Evolutionary conservation across 129 eudicot species (phyloP), one percentile per base, ranked within the genome.

Genomic region (Centrapalus pauciflorus): DNA sequence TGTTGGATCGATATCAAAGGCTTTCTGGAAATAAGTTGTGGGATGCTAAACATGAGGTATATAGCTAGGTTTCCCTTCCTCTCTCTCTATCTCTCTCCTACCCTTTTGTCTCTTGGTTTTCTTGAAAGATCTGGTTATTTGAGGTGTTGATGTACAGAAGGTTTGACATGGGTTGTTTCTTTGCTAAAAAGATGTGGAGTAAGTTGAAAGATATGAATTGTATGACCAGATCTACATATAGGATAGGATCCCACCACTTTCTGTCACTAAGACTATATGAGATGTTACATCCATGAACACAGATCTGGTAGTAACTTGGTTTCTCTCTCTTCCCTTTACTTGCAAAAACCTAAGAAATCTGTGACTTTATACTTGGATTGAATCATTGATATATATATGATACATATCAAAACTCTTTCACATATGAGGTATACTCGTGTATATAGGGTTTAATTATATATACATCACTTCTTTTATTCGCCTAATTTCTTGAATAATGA

Each of bases 1-100:
- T 88, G 77, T 68, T 93, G 81, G 92, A 93, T 67, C 61, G 67
- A 54, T 93, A 93, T 71, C 98, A 93, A 66, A 80, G 79, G 34
- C 76, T 70, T 41, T 79, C 95, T 49, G 91, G 87, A 54, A 93
- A 82, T 56, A 93, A 76, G 82, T 79, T 93, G 24, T 93, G 98
- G 98, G 98, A 93, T 93, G 92, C 95, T 24, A 93, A 93, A 77
- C 98, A 93, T 88, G 96, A 93, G 87, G 98, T 82, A 71, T 34
- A 35, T 32, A 14, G 25, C n/a, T 21, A 29, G 49, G 24, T 65
- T 28, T 38, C 48, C 46, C 57, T 65, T 45, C 60, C 74, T 71
- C 55, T 49, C 30, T 8, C 11, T 11, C 32, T 16, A n/a, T 59
- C 21, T 59, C 20, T n/a, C n/a, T n/a, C n/a, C n/a, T n/a, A 65